Conservation (phyloP, 2,329 filamentous ascomycete genomes). For the Xylariaceae sp. region DNA sequence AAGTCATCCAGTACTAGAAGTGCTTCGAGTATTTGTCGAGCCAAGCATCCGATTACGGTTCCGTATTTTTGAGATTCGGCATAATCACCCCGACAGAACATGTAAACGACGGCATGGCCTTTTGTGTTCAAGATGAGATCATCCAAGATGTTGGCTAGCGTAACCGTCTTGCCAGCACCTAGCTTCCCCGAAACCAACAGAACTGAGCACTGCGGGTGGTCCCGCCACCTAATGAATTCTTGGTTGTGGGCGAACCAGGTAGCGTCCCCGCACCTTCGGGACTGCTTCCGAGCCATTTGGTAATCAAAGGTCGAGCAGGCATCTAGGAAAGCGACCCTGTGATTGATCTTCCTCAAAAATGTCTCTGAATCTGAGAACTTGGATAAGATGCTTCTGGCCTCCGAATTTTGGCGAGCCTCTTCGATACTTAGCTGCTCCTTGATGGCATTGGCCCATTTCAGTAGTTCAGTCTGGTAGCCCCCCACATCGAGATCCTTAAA, state of each 20-base stretch:
- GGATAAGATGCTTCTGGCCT: background rate
- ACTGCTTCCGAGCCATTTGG: constrained; percentile 48
- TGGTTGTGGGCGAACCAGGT: constrained; percentile 27
- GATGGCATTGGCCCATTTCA: constrained; percentile 44
- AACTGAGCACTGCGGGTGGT: constrained; percentile 25
- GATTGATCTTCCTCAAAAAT: constrained; percentile 16
- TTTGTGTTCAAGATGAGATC: constrained; percentile 42
- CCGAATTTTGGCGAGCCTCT: constrained; percentile 8
- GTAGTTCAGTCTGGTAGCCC: constrained; percentile 42
- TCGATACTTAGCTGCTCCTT: constrained; percentile 37
- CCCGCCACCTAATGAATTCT: constrained; percentile 9
- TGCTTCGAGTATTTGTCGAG: constrained; percentile 17
- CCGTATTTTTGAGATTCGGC: background rate
- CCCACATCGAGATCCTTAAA: constrained; percentile 43
- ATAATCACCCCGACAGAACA: constrained; percentile 44
- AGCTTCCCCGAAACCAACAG: constrained; percentile 48
- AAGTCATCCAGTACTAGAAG: background rate
- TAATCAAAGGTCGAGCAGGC: constrained; percentile 50
- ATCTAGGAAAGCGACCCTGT: constrained; percentile 40
- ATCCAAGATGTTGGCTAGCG: constrained; percentile 51
- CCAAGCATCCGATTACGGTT: constrained; percentile 23
- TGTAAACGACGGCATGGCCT: constrained; percentile 17
- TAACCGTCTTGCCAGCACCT: constrained; percentile 52
- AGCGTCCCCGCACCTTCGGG: constrained; percentile 47
- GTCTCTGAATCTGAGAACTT: background rate